Conservation (phyloP, 208 protist species). For the Trypanosoma lewisi region DNA sequence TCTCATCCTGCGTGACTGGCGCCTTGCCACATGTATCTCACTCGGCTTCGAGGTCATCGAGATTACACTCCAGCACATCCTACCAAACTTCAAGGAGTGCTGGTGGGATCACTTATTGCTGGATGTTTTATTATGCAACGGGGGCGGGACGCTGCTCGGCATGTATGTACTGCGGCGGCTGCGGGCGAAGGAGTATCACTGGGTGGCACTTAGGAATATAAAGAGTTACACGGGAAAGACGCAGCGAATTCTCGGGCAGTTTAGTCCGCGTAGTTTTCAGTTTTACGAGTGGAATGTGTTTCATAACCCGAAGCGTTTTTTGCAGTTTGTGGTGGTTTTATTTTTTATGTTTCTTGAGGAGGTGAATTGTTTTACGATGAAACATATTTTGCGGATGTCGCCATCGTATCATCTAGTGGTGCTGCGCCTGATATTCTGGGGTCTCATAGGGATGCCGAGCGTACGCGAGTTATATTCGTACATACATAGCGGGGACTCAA, state of each 20-base stretch:
- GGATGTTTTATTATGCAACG: constrained; percentile 96
- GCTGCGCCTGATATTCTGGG: constrained; percentile 85
- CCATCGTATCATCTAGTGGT: constrained; percentile 88
- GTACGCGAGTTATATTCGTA: constrained; percentile 94
- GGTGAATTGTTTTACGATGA: constrained; percentile 96
- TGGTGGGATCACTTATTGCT: constrained; percentile 98
- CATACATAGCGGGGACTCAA: constrained; percentile 55
- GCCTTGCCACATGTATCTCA: constrained; percentile 80
- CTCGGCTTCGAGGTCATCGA: constrained; percentile 95
- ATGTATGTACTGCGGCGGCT: constrained; percentile 59
- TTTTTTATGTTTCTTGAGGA: constrained; percentile 90
- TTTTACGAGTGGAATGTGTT: constrained; percentile 91
- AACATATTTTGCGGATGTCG: constrained; percentile 92
- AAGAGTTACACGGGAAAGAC: constrained; percentile 58
- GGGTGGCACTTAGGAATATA: constrained; percentile 71
- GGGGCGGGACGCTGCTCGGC: constrained; percentile 92
- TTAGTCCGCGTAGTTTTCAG: constrained; percentile 84
- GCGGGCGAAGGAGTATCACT: constrained; percentile 77
- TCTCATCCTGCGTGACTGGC: constrained; percentile 92
- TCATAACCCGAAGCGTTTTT: constrained; percentile 60
- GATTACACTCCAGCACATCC: constrained; percentile 92
- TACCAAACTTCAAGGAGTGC: constrained; percentile 98
- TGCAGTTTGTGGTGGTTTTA: constrained; percentile 68
- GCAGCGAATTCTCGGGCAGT: constrained; percentile 65
- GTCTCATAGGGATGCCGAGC: constrained; percentile 76